phyloP scores from a whole-genome alignment of 2,329 filamentous ascomycete species.

The Xylariaceae sp. region DNA sequence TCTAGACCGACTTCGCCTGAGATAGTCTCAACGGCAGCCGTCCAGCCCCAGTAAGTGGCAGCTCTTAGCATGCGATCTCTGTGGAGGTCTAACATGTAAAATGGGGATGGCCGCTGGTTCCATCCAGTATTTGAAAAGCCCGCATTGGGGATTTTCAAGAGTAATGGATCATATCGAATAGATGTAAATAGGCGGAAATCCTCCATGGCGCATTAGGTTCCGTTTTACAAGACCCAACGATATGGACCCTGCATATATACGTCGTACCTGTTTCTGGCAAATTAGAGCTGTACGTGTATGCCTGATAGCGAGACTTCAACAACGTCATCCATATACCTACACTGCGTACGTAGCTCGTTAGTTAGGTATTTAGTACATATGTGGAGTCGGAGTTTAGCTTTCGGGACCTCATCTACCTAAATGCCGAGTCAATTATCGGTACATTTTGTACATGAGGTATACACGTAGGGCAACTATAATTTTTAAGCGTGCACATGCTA shows the following conservation, averaged over 20 bases:
- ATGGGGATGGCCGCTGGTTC: slow-evolving; percentile 61
- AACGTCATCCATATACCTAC: no score
- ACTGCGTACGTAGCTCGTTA: no score
- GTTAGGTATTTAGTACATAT: neutral
- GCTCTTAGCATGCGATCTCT: slow-evolving; percentile 74
- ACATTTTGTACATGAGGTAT: no score
- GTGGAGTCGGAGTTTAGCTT: neutral
- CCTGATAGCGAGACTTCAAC: no score
- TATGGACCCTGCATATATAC: neutral
- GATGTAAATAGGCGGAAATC: slow-evolving; percentile 70
- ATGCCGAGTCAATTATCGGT: no score
- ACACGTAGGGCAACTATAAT: no score
- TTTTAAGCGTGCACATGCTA: no score
- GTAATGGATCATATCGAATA: slow-evolving; percentile 68
- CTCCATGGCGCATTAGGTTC: slow-evolving; percentile 36
- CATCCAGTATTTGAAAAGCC: slow-evolving; percentile 49
- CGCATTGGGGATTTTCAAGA: slow-evolving; percentile 48
- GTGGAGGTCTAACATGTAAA: slow-evolving; percentile 82
- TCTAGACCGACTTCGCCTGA: slow-evolving; percentile 50
- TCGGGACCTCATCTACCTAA: neutral
- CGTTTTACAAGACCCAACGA: neutral
- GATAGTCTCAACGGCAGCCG: slow-evolving; percentile 47
- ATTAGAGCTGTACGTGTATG: no score
- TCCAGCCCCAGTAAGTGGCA: slow-evolving; percentile 60
- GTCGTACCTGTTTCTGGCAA: neutral